These are phyloP conservation scores for Silene latifolia DNA, from an alignment of 148 eudicot species.

Conservation along the genomic window DNA sequence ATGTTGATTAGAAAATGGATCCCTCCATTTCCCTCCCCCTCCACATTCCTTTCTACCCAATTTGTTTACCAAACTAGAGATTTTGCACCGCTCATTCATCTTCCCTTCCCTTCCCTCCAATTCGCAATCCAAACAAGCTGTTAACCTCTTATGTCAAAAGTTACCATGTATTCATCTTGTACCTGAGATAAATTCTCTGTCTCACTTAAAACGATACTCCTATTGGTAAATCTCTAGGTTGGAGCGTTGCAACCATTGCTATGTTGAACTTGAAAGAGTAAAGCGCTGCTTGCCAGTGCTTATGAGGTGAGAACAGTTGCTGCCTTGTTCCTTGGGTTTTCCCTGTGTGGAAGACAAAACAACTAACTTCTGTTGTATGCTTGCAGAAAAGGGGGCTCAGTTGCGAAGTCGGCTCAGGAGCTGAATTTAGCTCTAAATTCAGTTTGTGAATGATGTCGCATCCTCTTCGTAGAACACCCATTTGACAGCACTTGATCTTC, in stretches of 20 bases:
- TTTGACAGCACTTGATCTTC: slow-evolving; percentile 13
- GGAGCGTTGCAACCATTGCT: slow-evolving; percentile 91
- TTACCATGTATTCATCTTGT: background rate
- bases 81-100: too few species aligned
- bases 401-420: slow-evolving; percentile 85
- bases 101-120: too few species aligned
- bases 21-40: too few species aligned
- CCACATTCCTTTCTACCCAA: too few species aligned
- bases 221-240: slow-evolving; percentile 39
- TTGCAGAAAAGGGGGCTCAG: slow-evolving; percentile 81
- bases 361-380: slow-evolving; percentile 5
- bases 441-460: slow-evolving; percentile 19
- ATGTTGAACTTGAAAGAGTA: slow-evolving; percentile 80
- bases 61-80: too few species aligned
- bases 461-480: slow-evolving; percentile 8
- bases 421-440: slow-evolving; percentile 58
- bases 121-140: too few species aligned
- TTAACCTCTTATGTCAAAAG: background rate
- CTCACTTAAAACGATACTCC: background rate
- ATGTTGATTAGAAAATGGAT: too few species aligned
- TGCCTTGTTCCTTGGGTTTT: background rate
- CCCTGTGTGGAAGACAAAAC: background rate
- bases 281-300: slow-evolving; percentile 65
- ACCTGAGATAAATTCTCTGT: background rate
- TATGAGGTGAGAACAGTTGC: slow-evolving; percentile 46